phyloP scores from a whole-genome alignment of 2,329 filamentous ascomycete species.

The Alternaria metachromatica region DNA sequence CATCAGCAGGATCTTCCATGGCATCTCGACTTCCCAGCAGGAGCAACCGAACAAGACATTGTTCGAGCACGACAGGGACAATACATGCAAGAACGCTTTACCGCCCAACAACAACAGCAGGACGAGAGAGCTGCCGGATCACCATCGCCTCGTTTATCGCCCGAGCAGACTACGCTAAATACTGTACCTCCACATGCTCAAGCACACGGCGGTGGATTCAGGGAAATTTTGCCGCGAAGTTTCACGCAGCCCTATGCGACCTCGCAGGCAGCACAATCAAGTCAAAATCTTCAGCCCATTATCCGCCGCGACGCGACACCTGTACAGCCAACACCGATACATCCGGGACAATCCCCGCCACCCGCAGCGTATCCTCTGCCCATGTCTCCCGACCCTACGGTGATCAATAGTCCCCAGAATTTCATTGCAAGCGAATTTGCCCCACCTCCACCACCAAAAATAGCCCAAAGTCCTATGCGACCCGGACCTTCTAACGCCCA shows the following conservation, averaged over 20 bases:
- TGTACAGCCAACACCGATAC: conserved; percentile 31
- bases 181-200: conserved; percentile 15
- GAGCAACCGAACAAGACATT: conserved; percentile 46
- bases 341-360: conserved; percentile 21
- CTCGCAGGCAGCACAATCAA: conserved; percentile 16
- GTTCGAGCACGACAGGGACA: conserved; percentile 46
- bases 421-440: conserved; percentile 22
- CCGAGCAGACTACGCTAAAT: conserved; percentile 27
- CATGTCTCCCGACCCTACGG: conserved; percentile 29
- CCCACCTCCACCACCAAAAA: conserved; percentile 31
- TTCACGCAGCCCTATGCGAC: conserved; percentile 37
- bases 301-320: conserved; percentile 19
- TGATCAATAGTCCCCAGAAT: conserved; percentile 31
- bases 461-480: conserved; percentile 32
- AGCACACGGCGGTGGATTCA: conserved; percentile 38
- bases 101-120: conserved; percentile 41
- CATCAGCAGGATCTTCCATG: conserved; percentile 38
- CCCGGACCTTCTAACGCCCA: conserved; percentile 13
- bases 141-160: conserved; percentile 38
- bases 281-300: conserved; percentile 13
- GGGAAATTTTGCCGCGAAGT: conserved; percentile 43
- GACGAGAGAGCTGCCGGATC: conserved; percentile 39
- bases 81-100: conserved; percentile 43
- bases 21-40: conserved; percentile 44
- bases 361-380: conserved; percentile 39